Evolutionary conservation across 345 rosid species (phyloP), one percentile per base, ranked within the genome.

Genomic region (Eucalyptus caleyi): DNA sequence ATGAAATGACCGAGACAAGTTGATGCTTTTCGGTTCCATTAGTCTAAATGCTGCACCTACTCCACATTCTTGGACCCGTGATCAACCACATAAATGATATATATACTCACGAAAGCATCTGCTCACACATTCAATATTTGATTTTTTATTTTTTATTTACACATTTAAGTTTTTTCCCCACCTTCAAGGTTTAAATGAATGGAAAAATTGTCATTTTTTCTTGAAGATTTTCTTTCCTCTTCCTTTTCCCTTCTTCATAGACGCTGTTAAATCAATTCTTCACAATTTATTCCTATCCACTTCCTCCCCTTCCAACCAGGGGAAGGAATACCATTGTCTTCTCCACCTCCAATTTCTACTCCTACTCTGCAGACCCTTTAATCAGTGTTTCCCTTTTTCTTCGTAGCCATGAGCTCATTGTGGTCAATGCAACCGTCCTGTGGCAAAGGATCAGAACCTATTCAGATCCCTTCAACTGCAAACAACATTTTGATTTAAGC

Each of bases 371-470:
- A 65, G 50, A 50, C 86, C 91, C 51, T 87, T 92, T 89, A 56
- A 85, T 93, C 94, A 19, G 88, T 24, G 50, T 90, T 92, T 15
- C 94, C 95, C 32, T 92, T 93, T 59, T 92, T 92, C 97, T 95
- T 95, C 97, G 93, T 95, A 1, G 94, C 93, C 91, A 92, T 95
- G 60, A 95, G 93, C 88, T 95, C 96, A 67, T 67, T 92, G 93
- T 92, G 94, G 89, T 95, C 96, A 89, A 95, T 95, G 60, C 94
- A 91, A 21, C 97, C 96, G 50, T 95, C 97, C 97, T 95, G 94
- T 50, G 86, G 67, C 47, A 2, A 77, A 21, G 47, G 47, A 23
- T 40, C 47, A 6, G 47, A 77, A 77, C 85, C 47, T 40, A 1
- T 3, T 77, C 47, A 40, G 83, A 40, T 77, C 30, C 85, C 47